Evolutionary conservation across 352 stramenopile species (phyloP), one percentile per base, ranked within the genome.

Genomic region (Phytophthora ohioensis): DNA sequence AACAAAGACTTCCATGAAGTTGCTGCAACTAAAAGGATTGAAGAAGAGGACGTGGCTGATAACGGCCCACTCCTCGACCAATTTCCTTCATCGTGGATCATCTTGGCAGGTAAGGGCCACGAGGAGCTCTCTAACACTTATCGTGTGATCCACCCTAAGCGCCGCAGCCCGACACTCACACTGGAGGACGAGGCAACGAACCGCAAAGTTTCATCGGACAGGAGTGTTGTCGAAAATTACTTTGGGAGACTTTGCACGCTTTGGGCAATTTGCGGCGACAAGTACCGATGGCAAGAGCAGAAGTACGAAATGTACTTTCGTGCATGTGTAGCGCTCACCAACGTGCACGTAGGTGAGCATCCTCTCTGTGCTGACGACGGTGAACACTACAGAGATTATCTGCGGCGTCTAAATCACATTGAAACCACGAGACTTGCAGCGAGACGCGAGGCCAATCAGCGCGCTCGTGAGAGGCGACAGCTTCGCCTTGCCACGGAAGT

Each of bases 241-340:
- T 61, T 68, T 12, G 51, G 60, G 3, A 36, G 60, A 5, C 42
- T 68, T 5, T 49, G 15, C 8, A 56, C 47, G 9, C 27, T 68
- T 6, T 68, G 60, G 60, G 39, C 51, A 4, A 4, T 56, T 2
- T 53, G 30, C 8, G 7, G 17, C 32, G 39, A 59, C 9, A 67
- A 60, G 13, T 67, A 32, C 12, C 5, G 42, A 1, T 68, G 61
- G 61, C 4, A 69, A 17, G 43, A 58, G 21, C 12, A 36, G 2
- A 54, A 51, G 7, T 69, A 69, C 41, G 53, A 69, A 9, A 62
- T 57, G 34, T 57, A 46, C 53, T 58, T 63, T 9, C 8, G 34
- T 10, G 43, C 61, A 4, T 63, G 52, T 43, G 52, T 69, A 4
- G 49, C 60, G 1, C 34, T 68, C 10, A 61, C 60, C 4, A 68